These are phyloP conservation scores for Collybia nuda DNA, from an alignment of 768 basidiomycete species.

Conservation along the genomic window DNA sequence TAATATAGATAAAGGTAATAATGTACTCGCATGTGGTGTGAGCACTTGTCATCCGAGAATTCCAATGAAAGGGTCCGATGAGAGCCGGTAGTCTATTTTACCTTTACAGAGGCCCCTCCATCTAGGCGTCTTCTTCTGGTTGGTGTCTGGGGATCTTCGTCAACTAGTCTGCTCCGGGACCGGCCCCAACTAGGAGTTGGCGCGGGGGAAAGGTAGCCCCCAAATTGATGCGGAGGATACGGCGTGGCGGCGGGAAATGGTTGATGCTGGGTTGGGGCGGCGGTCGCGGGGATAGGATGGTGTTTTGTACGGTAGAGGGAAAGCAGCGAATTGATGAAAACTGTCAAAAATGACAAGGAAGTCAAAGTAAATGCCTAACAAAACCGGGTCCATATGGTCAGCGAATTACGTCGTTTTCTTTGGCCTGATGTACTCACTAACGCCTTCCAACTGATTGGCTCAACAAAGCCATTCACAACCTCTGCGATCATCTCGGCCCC, in stretches of 20 bases:
- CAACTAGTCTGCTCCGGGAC: constrained; percentile 32
- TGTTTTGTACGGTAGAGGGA: constrained; percentile 74
- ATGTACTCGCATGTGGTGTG: constrained; percentile 2
- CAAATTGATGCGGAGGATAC: constrained; percentile 45
- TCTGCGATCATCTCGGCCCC: constrained; percentile 95
- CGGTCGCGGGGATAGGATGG: constrained; percentile 34
- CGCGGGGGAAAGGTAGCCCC: constrained; percentile 49
- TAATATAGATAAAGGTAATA: neutral
- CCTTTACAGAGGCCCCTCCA: constrained; percentile 52
- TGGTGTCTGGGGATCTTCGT: constrained; percentile 44
- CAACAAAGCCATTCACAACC: constrained; percentile 94
- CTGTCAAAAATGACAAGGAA: constrained; percentile 72
- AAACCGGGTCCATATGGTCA: constrained; percentile 12
- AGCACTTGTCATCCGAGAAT: neutral
- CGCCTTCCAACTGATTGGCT: constrained; percentile 97
- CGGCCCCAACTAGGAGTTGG: constrained; percentile 48
- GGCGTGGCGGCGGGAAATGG: constrained; percentile 35
- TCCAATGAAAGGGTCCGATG: neutral
- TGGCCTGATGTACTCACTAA: constrained; percentile 54
- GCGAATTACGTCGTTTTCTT: neutral
- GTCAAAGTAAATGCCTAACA: constrained; percentile 72
- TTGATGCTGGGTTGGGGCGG: constrained; percentile 29
- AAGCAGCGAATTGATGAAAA: constrained; percentile 80
- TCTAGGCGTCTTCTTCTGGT: constrained; percentile 56
- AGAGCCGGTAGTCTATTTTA: constrained; percentile 36